These are phyloP conservation scores for Phytophthora cryptogea DNA, from an alignment of 352 stramenopile species.

Conservation along the genomic window DNA sequence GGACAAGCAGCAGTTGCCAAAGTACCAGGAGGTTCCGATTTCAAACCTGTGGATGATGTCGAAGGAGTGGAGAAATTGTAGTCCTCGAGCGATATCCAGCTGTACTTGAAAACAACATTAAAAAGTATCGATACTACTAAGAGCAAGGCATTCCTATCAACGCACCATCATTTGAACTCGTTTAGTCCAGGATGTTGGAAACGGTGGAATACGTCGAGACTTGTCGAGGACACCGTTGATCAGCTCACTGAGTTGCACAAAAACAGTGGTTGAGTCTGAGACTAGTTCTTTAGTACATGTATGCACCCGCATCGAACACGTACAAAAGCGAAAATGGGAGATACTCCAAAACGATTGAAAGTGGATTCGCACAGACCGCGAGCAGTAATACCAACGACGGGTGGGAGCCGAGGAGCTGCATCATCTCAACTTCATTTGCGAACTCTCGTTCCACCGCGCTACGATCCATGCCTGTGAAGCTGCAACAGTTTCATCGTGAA, in stretches of 20 bases:
- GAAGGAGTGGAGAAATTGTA: constrained; percentile 84
- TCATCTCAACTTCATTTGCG: constrained; percentile 76
- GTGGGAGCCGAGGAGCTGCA: constrained; percentile 63
- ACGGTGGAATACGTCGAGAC: constrained; percentile 58
- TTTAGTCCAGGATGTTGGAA: constrained; percentile 78
- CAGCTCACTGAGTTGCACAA: constrained; percentile 47
- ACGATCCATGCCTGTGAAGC: constrained; percentile 57
- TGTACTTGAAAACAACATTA: constrained; percentile 19
- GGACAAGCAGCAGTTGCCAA: background rate
- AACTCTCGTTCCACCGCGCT: constrained; percentile 70
- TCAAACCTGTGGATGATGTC: constrained; percentile 76
- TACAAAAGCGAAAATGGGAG: constrained; percentile 83
- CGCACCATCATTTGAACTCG: constrained; percentile 77
- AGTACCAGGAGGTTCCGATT: background rate
- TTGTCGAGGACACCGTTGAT: constrained; percentile 73
- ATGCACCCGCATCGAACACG: constrained; percentile 1
- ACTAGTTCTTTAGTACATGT: background rate
- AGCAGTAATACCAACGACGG: constrained; percentile 76
- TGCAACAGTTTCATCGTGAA: constrained; percentile 14
- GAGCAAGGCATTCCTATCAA: background rate
- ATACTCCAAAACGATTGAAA: constrained; percentile 77
- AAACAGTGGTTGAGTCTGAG: background rate
- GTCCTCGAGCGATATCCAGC: constrained; percentile 67
- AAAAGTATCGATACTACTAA: background rate
- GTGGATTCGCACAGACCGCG: constrained; percentile 57